Evolutionary conservation across 345 rosid genomes (phyloP).

Genomic region (Aquilaria sinensis): DNA sequence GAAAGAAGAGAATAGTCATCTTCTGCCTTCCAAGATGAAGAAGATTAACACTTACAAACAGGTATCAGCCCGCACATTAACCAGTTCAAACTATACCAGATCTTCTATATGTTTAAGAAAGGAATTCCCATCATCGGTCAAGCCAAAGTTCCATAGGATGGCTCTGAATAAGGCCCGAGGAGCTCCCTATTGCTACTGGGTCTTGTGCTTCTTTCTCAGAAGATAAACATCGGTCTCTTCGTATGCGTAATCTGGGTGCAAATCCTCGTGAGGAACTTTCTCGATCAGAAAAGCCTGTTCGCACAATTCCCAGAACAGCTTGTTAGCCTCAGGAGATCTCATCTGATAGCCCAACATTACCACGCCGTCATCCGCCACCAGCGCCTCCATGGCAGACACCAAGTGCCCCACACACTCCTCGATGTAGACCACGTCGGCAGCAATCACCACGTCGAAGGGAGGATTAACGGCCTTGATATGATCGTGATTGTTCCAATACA

Average conservation of each 20-base stretch:
- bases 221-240: slow-evolving; percentile 13
- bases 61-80: no score
- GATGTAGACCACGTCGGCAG: slow-evolving; percentile 85
- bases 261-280: slow-evolving; percentile 75
- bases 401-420: slow-evolving; percentile 60
- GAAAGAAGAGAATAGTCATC: no score
- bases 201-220: slow-evolving; percentile 51
- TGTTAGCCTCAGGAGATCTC: slow-evolving; percentile 87
- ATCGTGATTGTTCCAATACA: slow-evolving; percentile 62
- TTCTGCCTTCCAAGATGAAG: no score
- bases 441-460: slow-evolving; percentile 76
- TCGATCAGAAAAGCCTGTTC: slow-evolving; percentile 55
- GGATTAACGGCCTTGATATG: slow-evolving; percentile 62
- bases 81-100: no score
- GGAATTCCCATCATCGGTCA: no score
- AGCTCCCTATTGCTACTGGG: neutral
- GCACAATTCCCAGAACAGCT: slow-evolving; percentile 72
- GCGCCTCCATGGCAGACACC: slow-evolving; percentile 56
- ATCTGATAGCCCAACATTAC: slow-evolving; percentile 76
- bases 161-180: no score
- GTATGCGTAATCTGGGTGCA: slow-evolving; percentile 53
- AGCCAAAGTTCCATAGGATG: no score
- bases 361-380: slow-evolving; percentile 69
- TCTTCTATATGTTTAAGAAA: no score
- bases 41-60: no score